phyloP scores from a whole-genome alignment of 306 rosid genomes.

The Urtica urens region DNA sequence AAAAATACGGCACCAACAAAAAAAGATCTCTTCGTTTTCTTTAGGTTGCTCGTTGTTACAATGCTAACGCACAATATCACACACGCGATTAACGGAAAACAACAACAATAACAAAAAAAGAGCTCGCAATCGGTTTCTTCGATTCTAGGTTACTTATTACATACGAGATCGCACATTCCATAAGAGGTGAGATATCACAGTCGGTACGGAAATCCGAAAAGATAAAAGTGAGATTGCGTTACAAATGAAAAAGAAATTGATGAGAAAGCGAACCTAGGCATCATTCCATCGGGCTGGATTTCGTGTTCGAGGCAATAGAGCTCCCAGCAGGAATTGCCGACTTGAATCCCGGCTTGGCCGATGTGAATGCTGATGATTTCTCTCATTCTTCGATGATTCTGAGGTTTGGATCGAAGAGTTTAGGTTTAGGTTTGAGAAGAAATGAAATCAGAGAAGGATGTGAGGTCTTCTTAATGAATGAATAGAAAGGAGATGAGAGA shows the following conservation, averaged over 20 bases:
- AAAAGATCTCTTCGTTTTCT: too few species aligned
- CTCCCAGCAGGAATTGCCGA: slow-evolving; percentile 97
- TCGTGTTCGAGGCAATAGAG: slow-evolving; percentile 99
- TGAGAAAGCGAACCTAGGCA: slow-evolving; percentile 50
- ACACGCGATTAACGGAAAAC: background rate
- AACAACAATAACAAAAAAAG: background rate
- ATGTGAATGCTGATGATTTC: slow-evolving; percentile 95
- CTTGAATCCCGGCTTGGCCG: slow-evolving; percentile 97
- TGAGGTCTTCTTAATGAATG: too few species aligned
- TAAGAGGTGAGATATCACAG: too few species aligned
- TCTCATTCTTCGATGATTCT: slow-evolving; percentile 35
- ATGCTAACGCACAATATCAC: background rate
- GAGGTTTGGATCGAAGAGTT: background rate
- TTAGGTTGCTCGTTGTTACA: too few species aligned
- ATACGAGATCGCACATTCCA: too few species aligned
- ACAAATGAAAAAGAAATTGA: background rate
- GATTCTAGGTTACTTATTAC: too few species aligned
- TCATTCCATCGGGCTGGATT: slow-evolving; percentile 80
- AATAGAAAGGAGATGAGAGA: too few species aligned
- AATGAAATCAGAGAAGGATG: too few species aligned
- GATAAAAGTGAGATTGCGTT: background rate
- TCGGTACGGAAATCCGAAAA: too few species aligned
- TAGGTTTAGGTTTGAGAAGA: too few species aligned
- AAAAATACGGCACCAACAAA: too few species aligned
- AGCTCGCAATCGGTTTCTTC: too few species aligned